Evolutionary conservation across 169 alveolate genomes (phyloP).

Genomic region (Plasmodium inui): DNA sequence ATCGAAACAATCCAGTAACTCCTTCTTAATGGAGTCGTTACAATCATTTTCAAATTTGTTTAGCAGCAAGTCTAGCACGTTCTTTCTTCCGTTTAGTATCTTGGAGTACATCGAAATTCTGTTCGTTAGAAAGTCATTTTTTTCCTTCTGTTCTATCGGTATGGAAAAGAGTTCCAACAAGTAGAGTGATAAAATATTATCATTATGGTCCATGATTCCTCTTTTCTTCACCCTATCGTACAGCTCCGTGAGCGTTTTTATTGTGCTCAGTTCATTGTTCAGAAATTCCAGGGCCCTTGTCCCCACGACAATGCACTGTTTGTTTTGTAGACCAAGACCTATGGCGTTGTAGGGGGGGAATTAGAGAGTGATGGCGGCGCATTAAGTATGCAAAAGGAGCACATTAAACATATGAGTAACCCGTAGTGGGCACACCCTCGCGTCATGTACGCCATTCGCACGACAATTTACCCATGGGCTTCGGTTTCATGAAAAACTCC

Average conservation of each 20-base stretch:
- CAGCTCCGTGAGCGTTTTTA: conserved; percentile 85
- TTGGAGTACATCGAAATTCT: conserved; percentile 87
- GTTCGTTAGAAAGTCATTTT: conserved; percentile 83
- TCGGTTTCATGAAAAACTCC: conserved; percentile 87
- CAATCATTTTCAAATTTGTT: conserved; percentile 77
- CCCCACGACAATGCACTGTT: conserved; percentile 91
- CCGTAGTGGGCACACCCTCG: neutral
- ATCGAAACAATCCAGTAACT: conserved; percentile 81
- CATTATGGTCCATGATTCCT: conserved; percentile 83
- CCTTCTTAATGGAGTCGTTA: conserved; percentile 79
- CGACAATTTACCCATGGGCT: conserved; percentile 79
- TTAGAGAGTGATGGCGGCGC: no score
- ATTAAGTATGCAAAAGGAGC: neutral
- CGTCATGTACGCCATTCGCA: neutral
- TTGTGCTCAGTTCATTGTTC: conserved; percentile 85
- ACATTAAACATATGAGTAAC: neutral
- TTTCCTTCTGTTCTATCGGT: conserved; percentile 88
- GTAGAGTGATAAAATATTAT: conserved; percentile 86
- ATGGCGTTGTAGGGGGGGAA: neutral
- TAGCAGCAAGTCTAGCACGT: conserved; percentile 81
- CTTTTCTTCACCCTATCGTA: conserved; percentile 87
- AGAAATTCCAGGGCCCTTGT: conserved; percentile 90
- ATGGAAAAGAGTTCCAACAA: conserved; percentile 88
- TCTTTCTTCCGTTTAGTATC: conserved; percentile 81
- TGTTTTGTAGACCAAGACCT: conserved; percentile 89